These are phyloP conservation scores for Quercus dentata DNA, from an alignment of 306 rosid genomes.

Conservation along the genomic window DNA sequence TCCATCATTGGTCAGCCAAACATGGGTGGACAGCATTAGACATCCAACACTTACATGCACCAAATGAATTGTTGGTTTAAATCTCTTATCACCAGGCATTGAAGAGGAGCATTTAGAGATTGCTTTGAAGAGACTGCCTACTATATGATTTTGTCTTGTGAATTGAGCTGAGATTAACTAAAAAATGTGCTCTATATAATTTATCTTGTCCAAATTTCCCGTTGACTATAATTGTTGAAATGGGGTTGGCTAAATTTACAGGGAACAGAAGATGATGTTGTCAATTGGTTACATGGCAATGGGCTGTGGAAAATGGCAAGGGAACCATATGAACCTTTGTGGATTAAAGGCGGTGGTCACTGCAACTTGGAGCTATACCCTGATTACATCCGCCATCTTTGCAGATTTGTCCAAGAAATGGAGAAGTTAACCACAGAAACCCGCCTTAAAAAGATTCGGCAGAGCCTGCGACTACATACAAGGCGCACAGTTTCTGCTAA, in stretches of 20 bases:
- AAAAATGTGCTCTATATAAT: neutral
- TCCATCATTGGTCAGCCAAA: neutral
- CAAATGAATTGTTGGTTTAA: neutral
- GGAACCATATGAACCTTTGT: constrained; percentile 89
- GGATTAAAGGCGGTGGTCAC: constrained; percentile 99
- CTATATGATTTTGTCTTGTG: neutral
- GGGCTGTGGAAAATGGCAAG: constrained; percentile 83
- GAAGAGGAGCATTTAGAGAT: neutral
- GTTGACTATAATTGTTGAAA: neutral
- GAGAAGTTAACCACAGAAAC: constrained; percentile 74
- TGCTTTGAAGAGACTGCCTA: neutral
- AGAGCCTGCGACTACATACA: constrained; percentile 27
- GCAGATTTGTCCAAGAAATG: constrained; percentile 81
- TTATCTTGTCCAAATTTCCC: neutral
- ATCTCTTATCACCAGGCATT: neutral
- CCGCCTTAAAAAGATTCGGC: constrained; percentile 66
- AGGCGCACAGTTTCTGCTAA: constrained; percentile 8
- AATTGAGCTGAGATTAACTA: no score
- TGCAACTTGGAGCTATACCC: constrained; percentile 99
- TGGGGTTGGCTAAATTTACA: constrained; percentile 33
- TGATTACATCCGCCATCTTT: constrained; percentile 84
- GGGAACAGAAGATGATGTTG: constrained; percentile 98
- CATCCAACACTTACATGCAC: neutral
- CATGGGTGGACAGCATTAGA: neutral
- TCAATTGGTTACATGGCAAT: constrained; percentile 88